Conservation (phyloP, 2,329 filamentous ascomycete genomes). For the Chaetomiaceae sp. region DNA sequence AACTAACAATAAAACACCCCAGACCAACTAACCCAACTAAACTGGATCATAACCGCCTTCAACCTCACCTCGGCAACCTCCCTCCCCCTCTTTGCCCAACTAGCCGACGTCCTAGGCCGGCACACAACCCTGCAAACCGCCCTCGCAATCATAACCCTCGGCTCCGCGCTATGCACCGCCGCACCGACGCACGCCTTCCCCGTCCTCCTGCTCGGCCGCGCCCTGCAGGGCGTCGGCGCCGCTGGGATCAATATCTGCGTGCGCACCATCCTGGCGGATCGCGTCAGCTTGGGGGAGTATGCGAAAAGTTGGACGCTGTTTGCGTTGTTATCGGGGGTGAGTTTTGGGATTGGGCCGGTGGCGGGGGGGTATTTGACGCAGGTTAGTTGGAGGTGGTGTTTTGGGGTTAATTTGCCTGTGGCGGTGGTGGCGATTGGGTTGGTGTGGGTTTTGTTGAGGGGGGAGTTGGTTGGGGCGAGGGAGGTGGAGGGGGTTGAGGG, state of each 20-base stretch:
- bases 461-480: slow-evolving; percentile 51
- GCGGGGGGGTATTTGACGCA: slow-evolving; percentile 54
- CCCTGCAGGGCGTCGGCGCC: slow-evolving; percentile 57
- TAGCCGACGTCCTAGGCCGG: slow-evolving; percentile 61
- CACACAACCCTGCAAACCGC: slow-evolving; percentile 54
- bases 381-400: slow-evolving; percentile 61
- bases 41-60: slow-evolving; percentile 67
- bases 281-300: slow-evolving; percentile 57
- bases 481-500: neutral
- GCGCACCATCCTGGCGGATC: slow-evolving; percentile 60
- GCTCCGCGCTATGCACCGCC: slow-evolving; percentile 57
- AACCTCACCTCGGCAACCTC: slow-evolving; percentile 65
- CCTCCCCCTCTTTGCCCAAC: slow-evolving; percentile 60
- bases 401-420: slow-evolving; percentile 58
- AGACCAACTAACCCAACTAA: slow-evolving; percentile 54
- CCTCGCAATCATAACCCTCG: slow-evolving; percentile 53
- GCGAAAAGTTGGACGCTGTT: slow-evolving; percentile 60
- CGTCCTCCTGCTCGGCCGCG: slow-evolving; percentile 58
- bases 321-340: slow-evolving; percentile 53
- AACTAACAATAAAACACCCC: neutral
- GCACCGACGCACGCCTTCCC: slow-evolving; percentile 50
- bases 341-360: slow-evolving; percentile 57
- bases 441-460: slow-evolving; percentile 52
- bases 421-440: slow-evolving; percentile 46
- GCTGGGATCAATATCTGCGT: slow-evolving; percentile 58